Evolutionary conservation across 495 filamentous ascomycete genomes (phyloP).

Genomic region (Poronia punctata): DNA sequence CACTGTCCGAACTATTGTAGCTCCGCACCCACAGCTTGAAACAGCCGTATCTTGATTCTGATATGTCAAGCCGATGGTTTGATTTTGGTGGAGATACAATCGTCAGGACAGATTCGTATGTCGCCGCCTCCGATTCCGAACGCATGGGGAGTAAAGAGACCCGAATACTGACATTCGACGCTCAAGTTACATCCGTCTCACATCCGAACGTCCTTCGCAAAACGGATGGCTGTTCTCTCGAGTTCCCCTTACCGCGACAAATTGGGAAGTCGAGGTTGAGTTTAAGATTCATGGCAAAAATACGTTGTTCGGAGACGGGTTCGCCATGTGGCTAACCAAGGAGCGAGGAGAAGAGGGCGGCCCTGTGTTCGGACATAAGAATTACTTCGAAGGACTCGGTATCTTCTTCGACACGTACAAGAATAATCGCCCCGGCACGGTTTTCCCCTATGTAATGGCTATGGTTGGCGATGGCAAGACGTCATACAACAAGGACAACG

Average conservation of each 20-base stretch:
- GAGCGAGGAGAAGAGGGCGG: slow-evolving; percentile 70
- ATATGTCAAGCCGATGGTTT: slow-evolving; percentile 98
- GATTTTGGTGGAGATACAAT: slow-evolving; percentile 98
- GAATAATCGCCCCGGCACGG: slow-evolving; percentile 91
- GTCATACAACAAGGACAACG: slow-evolving; percentile 85
- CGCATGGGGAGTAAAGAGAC: not conserved
- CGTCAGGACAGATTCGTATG: slow-evolving; percentile 83
- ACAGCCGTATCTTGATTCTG: slow-evolving; percentile 93
- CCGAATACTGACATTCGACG: slow-evolving; percentile 5
- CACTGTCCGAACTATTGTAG: slow-evolving; percentile 64
- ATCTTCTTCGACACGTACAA: slow-evolving; percentile 99
- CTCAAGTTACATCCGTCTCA: slow-evolving; percentile 83
- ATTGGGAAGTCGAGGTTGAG: slow-evolving; percentile 98
- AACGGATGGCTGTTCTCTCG: slow-evolving; percentile 89
- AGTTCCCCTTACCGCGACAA: slow-evolving; percentile 92
- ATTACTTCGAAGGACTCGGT: slow-evolving; percentile 90
- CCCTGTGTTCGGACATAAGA: slow-evolving; percentile 79
- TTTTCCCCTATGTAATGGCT: slow-evolving; percentile 98
- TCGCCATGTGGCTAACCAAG: slow-evolving; percentile 98
- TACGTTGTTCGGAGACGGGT: slow-evolving; percentile 85
- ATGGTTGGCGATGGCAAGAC: slow-evolving; percentile 92
- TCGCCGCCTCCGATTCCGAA: slow-evolving; percentile 5
- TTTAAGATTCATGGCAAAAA: slow-evolving; percentile 80
- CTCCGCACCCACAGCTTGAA: slow-evolving; percentile 32
- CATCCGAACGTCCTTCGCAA: slow-evolving; percentile 82